Conservation (phyloP, 2,329 filamentous ascomycete species). For the Capronia americana region DNA sequence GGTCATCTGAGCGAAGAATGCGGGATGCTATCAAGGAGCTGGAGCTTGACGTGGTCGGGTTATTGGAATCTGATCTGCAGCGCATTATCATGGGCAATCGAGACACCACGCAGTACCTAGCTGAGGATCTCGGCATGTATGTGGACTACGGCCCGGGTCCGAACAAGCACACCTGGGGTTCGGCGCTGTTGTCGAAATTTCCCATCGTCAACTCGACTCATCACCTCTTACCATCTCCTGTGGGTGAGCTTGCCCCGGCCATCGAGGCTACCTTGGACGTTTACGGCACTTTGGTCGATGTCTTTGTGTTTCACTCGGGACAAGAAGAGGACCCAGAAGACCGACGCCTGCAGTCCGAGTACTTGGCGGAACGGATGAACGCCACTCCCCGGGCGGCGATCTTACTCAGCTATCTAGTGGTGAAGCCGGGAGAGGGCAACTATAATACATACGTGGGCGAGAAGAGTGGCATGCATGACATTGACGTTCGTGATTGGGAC, state of each 20-base stretch:
- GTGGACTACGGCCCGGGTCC: conserved; percentile 96
- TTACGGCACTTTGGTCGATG: conserved; percentile 86
- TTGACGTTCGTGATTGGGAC: conserved; percentile 92
- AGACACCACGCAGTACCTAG: conserved; percentile 91
- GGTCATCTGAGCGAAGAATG: conserved; percentile 94
- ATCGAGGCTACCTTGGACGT: conserved; percentile 96
- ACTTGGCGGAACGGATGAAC: conserved; percentile 87
- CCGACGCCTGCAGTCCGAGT: conserved; percentile 81
- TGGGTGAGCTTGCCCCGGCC: conserved; percentile 91
- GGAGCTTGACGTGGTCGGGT: conserved; percentile 96
- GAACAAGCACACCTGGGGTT: conserved; percentile 98
- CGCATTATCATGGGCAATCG: conserved; percentile 99
- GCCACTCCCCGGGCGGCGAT: conserved; percentile 79
- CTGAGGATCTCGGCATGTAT: conserved; percentile 98
- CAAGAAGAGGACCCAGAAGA: conserved; percentile 97
- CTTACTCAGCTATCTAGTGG: conserved; percentile 89
- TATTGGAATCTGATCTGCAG: conserved; percentile 90
- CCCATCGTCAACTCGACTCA: conserved; percentile 97
- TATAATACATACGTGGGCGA: conserved; percentile 95
- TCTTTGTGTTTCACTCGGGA: conserved; percentile 98
- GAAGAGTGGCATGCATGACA: conserved; percentile 89
- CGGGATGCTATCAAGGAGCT: conserved; percentile 87
- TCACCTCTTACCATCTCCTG: conserved; percentile 89
- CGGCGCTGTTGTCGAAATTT: conserved; percentile 92
- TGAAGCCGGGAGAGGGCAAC: conserved; percentile 86